These are phyloP conservation scores for Scleroderma bovista DNA, from an alignment of 768 basidiomycete species.

Conservation along the genomic window DNA sequence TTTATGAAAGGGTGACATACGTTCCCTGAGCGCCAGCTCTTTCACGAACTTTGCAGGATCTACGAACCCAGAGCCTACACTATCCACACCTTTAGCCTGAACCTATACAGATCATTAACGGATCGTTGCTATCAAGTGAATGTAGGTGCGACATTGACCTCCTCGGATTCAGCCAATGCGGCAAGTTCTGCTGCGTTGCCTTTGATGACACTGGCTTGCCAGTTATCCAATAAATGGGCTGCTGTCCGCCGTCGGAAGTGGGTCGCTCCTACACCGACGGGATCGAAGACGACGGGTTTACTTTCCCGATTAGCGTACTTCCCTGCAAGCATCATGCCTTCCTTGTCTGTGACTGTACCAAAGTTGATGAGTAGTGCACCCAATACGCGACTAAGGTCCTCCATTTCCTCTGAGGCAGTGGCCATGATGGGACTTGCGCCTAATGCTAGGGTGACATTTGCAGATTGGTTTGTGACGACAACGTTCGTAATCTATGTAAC, in stretches of 20 bases:
- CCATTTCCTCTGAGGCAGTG: conserved; percentile 75
- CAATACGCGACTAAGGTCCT: conserved; percentile 61
- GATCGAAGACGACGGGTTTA: conserved; percentile 85
- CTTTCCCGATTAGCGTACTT: conserved; percentile 56
- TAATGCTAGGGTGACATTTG: conserved; percentile 83
- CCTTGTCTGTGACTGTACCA: conserved; percentile 67
- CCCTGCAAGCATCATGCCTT: conserved; percentile 77
- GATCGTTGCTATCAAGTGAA: not conserved
- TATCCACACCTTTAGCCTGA: conserved; percentile 79
- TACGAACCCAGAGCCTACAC: conserved; percentile 68
- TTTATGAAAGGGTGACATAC: conserved; percentile 37
- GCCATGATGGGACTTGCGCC: conserved; percentile 96
- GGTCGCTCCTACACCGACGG: conserved; percentile 88
- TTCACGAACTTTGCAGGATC: conserved; percentile 70
- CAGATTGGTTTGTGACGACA: conserved; percentile 85
- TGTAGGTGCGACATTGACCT: conserved; percentile 39
- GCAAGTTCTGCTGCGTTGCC: conserved; percentile 91
- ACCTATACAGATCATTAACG: conserved; percentile 39
- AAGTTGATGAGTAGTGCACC: conserved; percentile 81
- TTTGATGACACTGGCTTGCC: conserved; percentile 90
- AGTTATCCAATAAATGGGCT: conserved; percentile 62
- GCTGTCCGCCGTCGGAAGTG: conserved; percentile 52
- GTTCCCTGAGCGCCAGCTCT: conserved; percentile 64
- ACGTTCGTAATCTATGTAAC: conserved; percentile 74
- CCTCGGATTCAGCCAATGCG: conserved; percentile 65